phyloP scores from a whole-genome alignment of 2,329 filamentous ascomycete species.

The Alternaria longipes region DNA sequence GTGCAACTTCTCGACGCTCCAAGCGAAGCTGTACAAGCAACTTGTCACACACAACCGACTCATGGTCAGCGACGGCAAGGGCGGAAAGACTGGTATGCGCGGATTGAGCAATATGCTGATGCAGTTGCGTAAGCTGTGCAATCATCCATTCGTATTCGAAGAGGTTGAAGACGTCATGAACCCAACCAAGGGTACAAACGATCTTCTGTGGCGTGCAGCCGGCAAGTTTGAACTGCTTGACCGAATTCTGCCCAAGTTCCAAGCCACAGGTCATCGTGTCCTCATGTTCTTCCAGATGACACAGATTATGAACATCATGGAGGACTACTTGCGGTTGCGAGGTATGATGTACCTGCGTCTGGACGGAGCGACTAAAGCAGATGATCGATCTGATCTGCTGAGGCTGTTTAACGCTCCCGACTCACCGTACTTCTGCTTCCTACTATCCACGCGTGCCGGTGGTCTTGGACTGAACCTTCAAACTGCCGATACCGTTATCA shows the following conservation, averaged over 20 bases:
- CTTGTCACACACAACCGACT: constrained; percentile 96
- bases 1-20: constrained; percentile 95
- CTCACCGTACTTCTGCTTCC: constrained; percentile 96
- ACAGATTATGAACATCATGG: constrained; percentile 99
- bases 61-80: constrained; percentile 92
- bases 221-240: constrained; percentile 98
- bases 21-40: constrained; percentile 95
- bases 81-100: constrained; percentile 90
- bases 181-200: constrained; percentile 85
- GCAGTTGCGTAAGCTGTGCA: constrained; percentile 98
- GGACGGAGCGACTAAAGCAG: constrained; percentile 96
- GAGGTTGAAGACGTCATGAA: constrained; percentile 99
- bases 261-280: constrained; percentile 88
- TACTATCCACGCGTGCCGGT: constrained; percentile 98
- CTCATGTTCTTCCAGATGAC: constrained; percentile 99
- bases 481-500: constrained; percentile 98
- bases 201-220: constrained; percentile 91
- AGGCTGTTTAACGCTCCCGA: constrained; percentile 87
- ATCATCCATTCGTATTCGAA: constrained; percentile 98
- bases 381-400: constrained; percentile 92
- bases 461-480: constrained; percentile 97
- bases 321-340: constrained; percentile 89
- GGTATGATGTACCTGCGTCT: constrained; percentile 88
- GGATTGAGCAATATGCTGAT: constrained; percentile 99
- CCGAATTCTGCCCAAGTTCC: constrained; percentile 91